Percentiles rank a stretch among this genome's conserved stretches.
These are phyloP conservation scores for Glarea lozoyensis DNA, from an alignment of 495 filamentous ascomycete genomes.

Conservation along the genomic window DNA sequence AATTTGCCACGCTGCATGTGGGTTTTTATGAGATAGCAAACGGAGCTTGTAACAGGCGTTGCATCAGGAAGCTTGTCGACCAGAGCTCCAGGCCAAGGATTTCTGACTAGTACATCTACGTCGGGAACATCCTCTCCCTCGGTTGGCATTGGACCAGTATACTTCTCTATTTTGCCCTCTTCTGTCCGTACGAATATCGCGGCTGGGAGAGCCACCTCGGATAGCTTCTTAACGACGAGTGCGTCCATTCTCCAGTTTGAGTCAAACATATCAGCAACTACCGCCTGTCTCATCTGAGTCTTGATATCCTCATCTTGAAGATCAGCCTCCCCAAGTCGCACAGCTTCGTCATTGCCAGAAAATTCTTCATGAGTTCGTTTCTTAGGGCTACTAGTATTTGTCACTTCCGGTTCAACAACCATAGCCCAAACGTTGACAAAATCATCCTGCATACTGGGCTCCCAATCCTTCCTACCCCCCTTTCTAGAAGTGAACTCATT, in stretches of 20 bases:
- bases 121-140: slow-evolving; percentile 40
- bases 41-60: slow-evolving; percentile 48
- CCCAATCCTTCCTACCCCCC: slow-evolving; percentile 8
- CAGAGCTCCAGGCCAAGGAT: slow-evolving; percentile 74
- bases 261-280: slow-evolving; percentile 76
- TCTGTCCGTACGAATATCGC: slow-evolving; percentile 59
- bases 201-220: slow-evolving; percentile 57
- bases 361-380: slow-evolving; percentile 59
- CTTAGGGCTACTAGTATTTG: slow-evolving; percentile 26
- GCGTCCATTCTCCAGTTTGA: slow-evolving; percentile 65
- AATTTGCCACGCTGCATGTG: slow-evolving; percentile 77
- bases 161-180: slow-evolving; percentile 55
- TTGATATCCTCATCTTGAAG: slow-evolving; percentile 27
- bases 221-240: slow-evolving; percentile 53
- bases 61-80: slow-evolving; percentile 57
- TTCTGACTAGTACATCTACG: slow-evolving; percentile 64
- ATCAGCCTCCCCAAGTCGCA: neutral
- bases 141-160: slow-evolving; percentile 55
- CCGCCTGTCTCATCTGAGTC: slow-evolving; percentile 42
- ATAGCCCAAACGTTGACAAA: slow-evolving; percentile 80
- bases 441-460: slow-evolving; percentile 64
- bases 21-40: slow-evolving; percentile 78
- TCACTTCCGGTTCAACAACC: slow-evolving; percentile 35
- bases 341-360: slow-evolving; percentile 20
- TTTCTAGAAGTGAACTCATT: slow-evolving; percentile 46